These are phyloP conservation scores for Pseudozyma pruni DNA, from an alignment of 1,284 basidiomycete genomes.

Conservation along the genomic window DNA sequence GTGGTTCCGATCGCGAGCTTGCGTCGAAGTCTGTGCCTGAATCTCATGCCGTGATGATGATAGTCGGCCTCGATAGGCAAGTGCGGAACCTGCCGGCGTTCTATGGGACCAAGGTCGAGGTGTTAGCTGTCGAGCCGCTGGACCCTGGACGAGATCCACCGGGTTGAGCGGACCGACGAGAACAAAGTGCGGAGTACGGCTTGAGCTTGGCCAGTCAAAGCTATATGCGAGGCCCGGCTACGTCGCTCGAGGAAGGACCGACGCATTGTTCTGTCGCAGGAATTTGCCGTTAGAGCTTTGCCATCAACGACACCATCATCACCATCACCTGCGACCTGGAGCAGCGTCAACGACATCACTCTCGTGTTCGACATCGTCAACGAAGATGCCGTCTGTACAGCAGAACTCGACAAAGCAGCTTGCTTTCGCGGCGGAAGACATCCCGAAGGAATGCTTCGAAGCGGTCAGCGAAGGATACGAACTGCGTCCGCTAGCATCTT, in stretches of 20 bases:
- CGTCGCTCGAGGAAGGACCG: not conserved
- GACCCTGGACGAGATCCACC: not conserved
- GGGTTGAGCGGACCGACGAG: conserved; percentile 2
- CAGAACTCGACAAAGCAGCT: conserved; percentile 8
- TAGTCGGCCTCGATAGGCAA: too few species aligned
- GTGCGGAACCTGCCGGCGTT: too few species aligned
- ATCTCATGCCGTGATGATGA: not conserved
- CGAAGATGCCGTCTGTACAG: conserved; percentile 19
- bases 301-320: not conserved
- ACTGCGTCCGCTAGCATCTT: conserved; percentile 87
- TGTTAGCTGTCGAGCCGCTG: too few species aligned
- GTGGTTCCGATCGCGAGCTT: not conserved
- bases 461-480: conserved; percentile 11
- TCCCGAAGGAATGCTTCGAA: conserved; percentile 22
- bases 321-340: not conserved
- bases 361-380: not conserved
- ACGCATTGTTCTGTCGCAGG: not conserved
- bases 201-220: too few species aligned
- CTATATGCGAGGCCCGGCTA: not conserved
- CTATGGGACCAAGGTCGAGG: too few species aligned
- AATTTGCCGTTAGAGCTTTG: not conserved
- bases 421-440: conserved; percentile 18
- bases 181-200: too few species aligned
- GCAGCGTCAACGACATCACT: not conserved
- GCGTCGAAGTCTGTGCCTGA: too few species aligned